These are phyloP conservation scores for Flaveria linearis DNA, from an alignment of 129 eudicot genomes.

Conservation along the genomic window DNA sequence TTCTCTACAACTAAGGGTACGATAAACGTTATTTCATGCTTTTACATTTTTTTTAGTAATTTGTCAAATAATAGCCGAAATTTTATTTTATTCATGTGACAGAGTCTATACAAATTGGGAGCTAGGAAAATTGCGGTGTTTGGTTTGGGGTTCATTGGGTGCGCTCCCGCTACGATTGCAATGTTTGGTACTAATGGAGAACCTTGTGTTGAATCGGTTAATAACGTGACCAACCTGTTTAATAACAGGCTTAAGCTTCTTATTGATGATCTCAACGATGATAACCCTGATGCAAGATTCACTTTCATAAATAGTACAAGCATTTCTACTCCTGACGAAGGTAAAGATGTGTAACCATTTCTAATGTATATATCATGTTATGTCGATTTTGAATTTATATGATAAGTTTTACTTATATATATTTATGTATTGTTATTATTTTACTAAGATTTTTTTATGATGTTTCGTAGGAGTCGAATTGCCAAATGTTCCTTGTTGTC, in stretches of 20 bases:
- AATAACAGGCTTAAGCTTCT: conserved; percentile 44
- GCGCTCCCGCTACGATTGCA: conserved; percentile 40
- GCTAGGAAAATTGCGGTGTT: conserved; percentile 50
- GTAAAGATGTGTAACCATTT: not conserved
- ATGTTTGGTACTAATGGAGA: conserved; percentile 13
- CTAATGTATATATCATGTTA: not conserved
- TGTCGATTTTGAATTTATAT: not conserved
- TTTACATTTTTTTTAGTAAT: not conserved
- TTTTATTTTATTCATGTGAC: conserved; percentile 6
- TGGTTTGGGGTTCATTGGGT: conserved; percentile 44
- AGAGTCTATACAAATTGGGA: conserved; percentile 44
- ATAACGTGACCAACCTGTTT: conserved; percentile 33
- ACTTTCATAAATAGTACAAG: conserved; percentile 29
- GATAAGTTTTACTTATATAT: not conserved
- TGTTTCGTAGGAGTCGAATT: conserved; percentile 6
- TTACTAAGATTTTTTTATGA: not conserved
- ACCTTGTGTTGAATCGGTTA: conserved; percentile 37
- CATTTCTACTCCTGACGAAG: conserved; percentile 32
- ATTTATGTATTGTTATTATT: not conserved
- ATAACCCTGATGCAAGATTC: conserved; percentile 35
- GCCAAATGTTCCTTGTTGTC: conserved; percentile 37
- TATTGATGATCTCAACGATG: conserved; percentile 35
- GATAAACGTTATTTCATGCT: not conserved
- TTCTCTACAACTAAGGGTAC: conserved; percentile 40
- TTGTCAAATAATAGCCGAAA: not conserved